Base-by-base conservation (phyloP, 139 green algal species). In the Chlamydomonas schloesseri region DNA sequence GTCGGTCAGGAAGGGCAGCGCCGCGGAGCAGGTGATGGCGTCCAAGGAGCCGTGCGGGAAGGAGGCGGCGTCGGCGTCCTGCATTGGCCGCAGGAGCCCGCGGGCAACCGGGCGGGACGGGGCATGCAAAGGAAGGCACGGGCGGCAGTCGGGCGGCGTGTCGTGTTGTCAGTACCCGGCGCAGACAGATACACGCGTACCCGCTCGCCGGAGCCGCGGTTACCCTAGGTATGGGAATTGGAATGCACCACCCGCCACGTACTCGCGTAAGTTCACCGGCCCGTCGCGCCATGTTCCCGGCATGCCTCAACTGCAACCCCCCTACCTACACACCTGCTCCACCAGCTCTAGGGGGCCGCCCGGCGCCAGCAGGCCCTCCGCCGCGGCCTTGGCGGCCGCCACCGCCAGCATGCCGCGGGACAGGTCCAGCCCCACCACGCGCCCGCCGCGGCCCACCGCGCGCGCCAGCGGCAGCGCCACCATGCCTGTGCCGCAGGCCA, bases 341-440 rank as follows among this genome's bases (percentile, higher is more conserved):
- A 17, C 10, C 24, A 69, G 26, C 62, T 33, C 28, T 3, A 69
- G 28, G 42, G 42, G 42, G 42, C 42, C 42, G 42, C 8, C 6
- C 42, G 42, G 42, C 42, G 42, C 42, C 62, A 17, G 2, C 2
- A 69, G 28, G 26, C 62, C 62, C 46, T 21, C 42, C 23, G 28
- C 64, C 70, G 55, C 2, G 2, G 28, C 24, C 62, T 33, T 33
- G 26, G 62, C 62, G 11, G 3, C 3, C 26, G 28, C 62, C 28
- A 73, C n/a, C 31, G 70, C 64, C 34, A 88, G 21, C 82, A 88
- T 81, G 0, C 68, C 69, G 23, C 17, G 1, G 47, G 70, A 34
- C 21, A 88, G 47, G 36, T 88, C 82, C 24, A 88, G 36, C 1
- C 46, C 82, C 36, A 88, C 70, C 26, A 88, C 37, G 21, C 64